Evolutionary conservation across 441 rosid species (phyloP), one percentile per base, ranked within the genome.

Genomic region (Adansonia grandidieri): DNA sequence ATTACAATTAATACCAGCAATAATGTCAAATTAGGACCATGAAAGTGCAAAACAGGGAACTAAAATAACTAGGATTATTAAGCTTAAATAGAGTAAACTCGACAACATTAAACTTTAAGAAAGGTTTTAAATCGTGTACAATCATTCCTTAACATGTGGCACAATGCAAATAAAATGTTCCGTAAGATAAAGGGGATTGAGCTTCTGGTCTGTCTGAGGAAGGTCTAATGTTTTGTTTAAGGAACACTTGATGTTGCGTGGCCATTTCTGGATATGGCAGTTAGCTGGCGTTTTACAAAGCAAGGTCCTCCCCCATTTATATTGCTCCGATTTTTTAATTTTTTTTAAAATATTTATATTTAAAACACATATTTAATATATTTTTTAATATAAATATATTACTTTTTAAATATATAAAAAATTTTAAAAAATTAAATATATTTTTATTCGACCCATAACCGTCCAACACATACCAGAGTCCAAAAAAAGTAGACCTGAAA

Each of bases 1-100:
- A 86, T 64, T 6, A 51, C 53, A 40, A 58, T 75, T 5, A 64
- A 50, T 75, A 47, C 48, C 62, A 76, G 40, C 9, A 65, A 20
- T 13, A 73, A 57, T 6, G 67, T 4, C 15, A 4, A 53, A 62
- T 13, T 20, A 6, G 10, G 10, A 45, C 60, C 73, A 28, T 19
- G 47, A 42, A 57, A 50, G 4, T 32, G 48, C 63, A 14, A 32
- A 63, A 32, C 45, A 28, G 32, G 1, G 17, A 28, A 67, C 71
- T 5, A 72, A 56, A 48, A 71, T 40, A 67, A 40, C 58, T 76
- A 66, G 71, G 11, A 28, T n/a, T 5, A 74, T 6, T 53, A 37
- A 54, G 4, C 61, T n/a, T 73, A 67, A 67, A 67, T 17, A 4
- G 42, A 48, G 22, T 2, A 45, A 45, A 17, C 32, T 4, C 15